Evolutionary conservation across 2,329 filamentous ascomycete species (phyloP), one percentile per base, ranked within the genome.

Genomic region (Lachnellula subtilissima): DNA sequence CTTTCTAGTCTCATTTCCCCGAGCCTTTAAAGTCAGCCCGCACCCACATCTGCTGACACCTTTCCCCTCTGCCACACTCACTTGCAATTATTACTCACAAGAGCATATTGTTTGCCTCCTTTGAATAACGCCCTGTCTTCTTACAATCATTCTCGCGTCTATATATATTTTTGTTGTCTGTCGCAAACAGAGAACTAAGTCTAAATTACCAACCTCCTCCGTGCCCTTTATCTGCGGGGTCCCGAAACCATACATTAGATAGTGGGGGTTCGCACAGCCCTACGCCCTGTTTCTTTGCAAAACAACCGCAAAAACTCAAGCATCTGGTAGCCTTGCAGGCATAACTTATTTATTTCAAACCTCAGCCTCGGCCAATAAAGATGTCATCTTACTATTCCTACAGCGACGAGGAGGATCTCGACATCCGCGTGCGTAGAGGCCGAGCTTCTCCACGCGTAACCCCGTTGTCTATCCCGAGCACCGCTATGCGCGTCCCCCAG

Each of bases 341-440:
- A 40, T 39, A 37, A 39, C 14, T 15, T n/a, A 45, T 32, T 15
- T n/a, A 45, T 32, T 17, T 6, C 43, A 51, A 53, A 35, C 61
- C 45, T 56, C 53, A 32, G 17, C 42, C 22, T 22, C 5, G 4
- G n/a, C 19, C 42, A 12, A 62, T 28, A 60, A 12, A 62, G 32
- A 61, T 61, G 61, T 73, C 66, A 48, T 51, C 45, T 60, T 76
- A 76, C 65, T 79, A 76, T 14, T 47, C 45, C 63, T 74, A 77
- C 54, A 76, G 79, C 61, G 79, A 83, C 32, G 80, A 83, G 36
- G 80, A 82, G 32, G 81, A 84, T 48, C 64, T 82, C 50, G 77
- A 84, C 63, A 74, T 83, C 61, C 78, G 71, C 46, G 68, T 81
- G 58, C 73, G 72, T 52, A 72, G 67, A 55, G 75, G 74, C 39